Evolutionary conservation across 495 filamentous ascomycete genomes (phyloP).

Genomic region (Penicillium dipodomyicola): DNA sequence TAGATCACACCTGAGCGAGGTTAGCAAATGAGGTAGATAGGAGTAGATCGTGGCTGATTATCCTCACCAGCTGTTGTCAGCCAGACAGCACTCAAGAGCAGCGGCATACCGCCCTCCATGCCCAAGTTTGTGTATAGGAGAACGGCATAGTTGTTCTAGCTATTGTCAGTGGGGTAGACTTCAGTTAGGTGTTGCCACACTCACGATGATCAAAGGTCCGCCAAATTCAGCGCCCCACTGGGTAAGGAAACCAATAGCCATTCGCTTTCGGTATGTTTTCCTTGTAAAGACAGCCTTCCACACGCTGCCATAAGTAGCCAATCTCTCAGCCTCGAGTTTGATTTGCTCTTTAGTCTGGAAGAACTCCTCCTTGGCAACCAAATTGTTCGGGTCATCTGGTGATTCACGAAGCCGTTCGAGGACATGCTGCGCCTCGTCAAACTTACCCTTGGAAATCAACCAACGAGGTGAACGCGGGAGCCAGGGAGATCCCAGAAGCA

Average conservation of each 20-base stretch:
- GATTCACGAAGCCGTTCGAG: slow-evolving; percentile 32
- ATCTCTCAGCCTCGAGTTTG: slow-evolving; percentile 32
- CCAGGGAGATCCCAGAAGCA: slow-evolving; percentile 39
- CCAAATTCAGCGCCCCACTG: slow-evolving; percentile 42
- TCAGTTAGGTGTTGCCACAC: slow-evolving; percentile 8
- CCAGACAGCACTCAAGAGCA: slow-evolving; percentile 50
- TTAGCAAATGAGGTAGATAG: slow-evolving; percentile 16
- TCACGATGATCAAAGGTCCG: slow-evolving; percentile 38
- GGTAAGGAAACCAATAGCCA: slow-evolving; percentile 41
- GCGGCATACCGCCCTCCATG: slow-evolving; percentile 41
- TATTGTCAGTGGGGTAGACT: slow-evolving; percentile 8
- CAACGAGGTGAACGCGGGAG: slow-evolving; percentile 48
- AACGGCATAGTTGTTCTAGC: slow-evolving; percentile 48
- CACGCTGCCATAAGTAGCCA: slow-evolving; percentile 26
- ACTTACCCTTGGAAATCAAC: slow-evolving; percentile 41
- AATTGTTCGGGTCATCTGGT: slow-evolving; percentile 33
- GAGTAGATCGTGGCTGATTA: neutral
- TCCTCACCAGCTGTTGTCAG: slow-evolving; percentile 41
- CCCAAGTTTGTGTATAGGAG: slow-evolving; percentile 50
- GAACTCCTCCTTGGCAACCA: slow-evolving; percentile 38
- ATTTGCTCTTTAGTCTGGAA: slow-evolving; percentile 42
- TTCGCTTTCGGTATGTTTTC: slow-evolving; percentile 43
- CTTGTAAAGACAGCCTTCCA: slow-evolving; percentile 41
- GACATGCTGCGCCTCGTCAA: slow-evolving; percentile 37
- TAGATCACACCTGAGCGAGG: slow-evolving; percentile 35